Base-by-base conservation (phyloP, 2,329 filamentous ascomycete genomes). In the Clonostachys rosea region DNA sequence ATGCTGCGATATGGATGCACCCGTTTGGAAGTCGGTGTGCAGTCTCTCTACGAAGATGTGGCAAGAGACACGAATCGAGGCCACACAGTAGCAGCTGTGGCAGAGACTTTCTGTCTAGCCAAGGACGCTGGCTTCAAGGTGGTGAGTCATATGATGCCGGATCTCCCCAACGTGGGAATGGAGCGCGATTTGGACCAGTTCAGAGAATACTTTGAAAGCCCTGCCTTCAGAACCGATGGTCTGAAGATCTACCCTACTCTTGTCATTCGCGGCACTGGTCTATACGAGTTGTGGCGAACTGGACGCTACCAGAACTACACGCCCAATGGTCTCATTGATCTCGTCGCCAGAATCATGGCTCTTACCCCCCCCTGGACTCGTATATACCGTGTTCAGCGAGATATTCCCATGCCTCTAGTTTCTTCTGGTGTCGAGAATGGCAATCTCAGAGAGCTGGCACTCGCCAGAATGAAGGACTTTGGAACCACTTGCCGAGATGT, bases 391-490 rank as follows among this genome's bases (percentile, higher is more conserved):
- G 94, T 99, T 1, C 94, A 99, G 73, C 84, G 94, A 64, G 94
- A 99, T 69, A 99, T 99, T 49, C 94, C 94, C n/a, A 99, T 99
- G 94, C 94, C 94, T 1, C 78, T 99, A 20, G 95, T 99, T n/a
- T 97, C 94, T 0, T 95, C 92, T 1, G 94, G 94, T 39, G 94
- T 99, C 1, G 94, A 99, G 70, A 99, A 99, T 57, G 94, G 94
- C 51, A 99, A 99, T 63, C 73, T 99, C 37, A 84, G 94, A 52
- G 94, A 99, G 66, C 74, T 99, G 43, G 92, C 94, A 1, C 74
- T 99, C 47, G 91, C 91, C n/a, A 80, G 94, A 18, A 99, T 99
- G 95, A 96, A 96, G 68, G 94, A 99, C 64, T 97, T 99, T 57
- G 95, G 95, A 44, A 99, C 94, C 0, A 90, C 89, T 1, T 99